These are phyloP conservation scores for Geotrichum restrictum DNA, from an alignment of 1,139 yeast species.

Conservation along the genomic window DNA sequence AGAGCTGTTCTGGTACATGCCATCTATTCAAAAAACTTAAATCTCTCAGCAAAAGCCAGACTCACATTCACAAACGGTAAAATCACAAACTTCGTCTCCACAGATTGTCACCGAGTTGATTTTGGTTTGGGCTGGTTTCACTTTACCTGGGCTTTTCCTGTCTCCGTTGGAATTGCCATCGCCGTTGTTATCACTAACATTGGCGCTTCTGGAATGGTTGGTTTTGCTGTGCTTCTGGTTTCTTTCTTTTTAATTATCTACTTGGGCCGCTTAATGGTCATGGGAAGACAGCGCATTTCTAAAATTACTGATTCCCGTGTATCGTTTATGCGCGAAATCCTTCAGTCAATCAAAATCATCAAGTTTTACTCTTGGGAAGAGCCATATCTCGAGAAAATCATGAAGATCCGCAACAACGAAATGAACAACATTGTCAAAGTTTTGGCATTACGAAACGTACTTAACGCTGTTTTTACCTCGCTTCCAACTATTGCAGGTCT, in stretches of 20 bases:
- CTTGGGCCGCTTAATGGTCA: conserved; percentile 43
- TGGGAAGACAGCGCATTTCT: conserved; percentile 45
- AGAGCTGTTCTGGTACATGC: conserved; percentile 66
- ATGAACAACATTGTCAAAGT: conserved; percentile 33
- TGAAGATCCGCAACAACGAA: conserved; percentile 48
- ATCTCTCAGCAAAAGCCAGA: conserved; percentile 56
- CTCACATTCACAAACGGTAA: conserved; percentile 61
- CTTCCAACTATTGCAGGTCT: conserved; percentile 66
- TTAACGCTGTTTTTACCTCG: conserved; percentile 59
- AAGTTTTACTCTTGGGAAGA: conserved; percentile 75
- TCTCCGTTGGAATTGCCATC: conserved; percentile 49
- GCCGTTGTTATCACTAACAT: conserved; percentile 64
- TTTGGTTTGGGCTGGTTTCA: conserved; percentile 72
- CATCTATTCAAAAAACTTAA: conserved; percentile 61
- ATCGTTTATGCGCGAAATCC: conserved; percentile 57
- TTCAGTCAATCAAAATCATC: conserved; percentile 62
- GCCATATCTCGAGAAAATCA: conserved; percentile 50
- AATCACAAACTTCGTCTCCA: conserved; percentile 69
- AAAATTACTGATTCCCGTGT: conserved; percentile 57
- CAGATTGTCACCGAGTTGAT: conserved; percentile 77
- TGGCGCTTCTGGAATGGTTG: conserved; percentile 70
- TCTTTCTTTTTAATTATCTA: conserved; percentile 31
- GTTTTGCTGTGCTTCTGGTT: conserved; percentile 48
- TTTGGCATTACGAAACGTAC: conserved; percentile 44
- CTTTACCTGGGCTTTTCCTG: conserved; percentile 53